Conservation (phyloP, 2,329 filamentous ascomycete species). For the Aspergillus tubingensis region DNA sequence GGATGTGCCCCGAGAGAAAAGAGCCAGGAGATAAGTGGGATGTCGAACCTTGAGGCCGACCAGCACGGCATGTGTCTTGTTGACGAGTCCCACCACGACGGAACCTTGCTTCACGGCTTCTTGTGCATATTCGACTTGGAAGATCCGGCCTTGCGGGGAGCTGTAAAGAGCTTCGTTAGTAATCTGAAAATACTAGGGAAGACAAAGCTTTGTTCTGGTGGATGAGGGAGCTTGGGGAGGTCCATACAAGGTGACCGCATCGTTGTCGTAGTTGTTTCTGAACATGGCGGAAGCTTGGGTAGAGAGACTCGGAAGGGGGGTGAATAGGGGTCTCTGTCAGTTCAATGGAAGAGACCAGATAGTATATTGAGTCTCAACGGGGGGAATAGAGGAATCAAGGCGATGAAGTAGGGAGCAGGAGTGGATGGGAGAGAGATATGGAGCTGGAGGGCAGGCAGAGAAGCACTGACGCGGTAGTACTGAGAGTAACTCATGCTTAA, state of each 20-base stretch:
- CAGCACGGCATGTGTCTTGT: slow-evolving; percentile 96
- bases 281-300: slow-evolving; percentile 66
- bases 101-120: slow-evolving; percentile 99
- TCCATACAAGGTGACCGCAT: slow-evolving; percentile 93
- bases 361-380: slow-evolving; percentile 14
- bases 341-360: slow-evolving; percentile 10
- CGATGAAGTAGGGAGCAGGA: slow-evolving; percentile 4
- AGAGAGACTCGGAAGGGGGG: not conserved
- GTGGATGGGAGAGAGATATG: slow-evolving; percentile 16
- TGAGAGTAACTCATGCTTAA: slow-evolving; percentile 11
- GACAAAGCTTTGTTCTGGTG: slow-evolving; percentile 12
- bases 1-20: not conserved
- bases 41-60: slow-evolving; percentile 85
- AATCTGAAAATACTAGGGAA: slow-evolving; percentile 10
- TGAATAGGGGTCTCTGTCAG: not conserved
- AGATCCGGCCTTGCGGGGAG: slow-evolving; percentile 98
- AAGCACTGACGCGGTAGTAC: slow-evolving; percentile 37
- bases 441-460: slow-evolving; percentile 31
- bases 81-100: slow-evolving; percentile 93
- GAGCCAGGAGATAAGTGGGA: not conserved
- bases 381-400: slow-evolving; percentile 13
- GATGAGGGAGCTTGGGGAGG: slow-evolving; percentile 42
- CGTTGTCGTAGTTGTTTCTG: slow-evolving; percentile 99
- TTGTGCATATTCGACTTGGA: slow-evolving; percentile 98
- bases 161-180: slow-evolving; percentile 49